A percentile compares a stretch with the other conserved stretches of the same genome.
Evolutionary conservation across 768 basidiomycete species (phyloP).

Genomic region (Lentinula sp.): DNA sequence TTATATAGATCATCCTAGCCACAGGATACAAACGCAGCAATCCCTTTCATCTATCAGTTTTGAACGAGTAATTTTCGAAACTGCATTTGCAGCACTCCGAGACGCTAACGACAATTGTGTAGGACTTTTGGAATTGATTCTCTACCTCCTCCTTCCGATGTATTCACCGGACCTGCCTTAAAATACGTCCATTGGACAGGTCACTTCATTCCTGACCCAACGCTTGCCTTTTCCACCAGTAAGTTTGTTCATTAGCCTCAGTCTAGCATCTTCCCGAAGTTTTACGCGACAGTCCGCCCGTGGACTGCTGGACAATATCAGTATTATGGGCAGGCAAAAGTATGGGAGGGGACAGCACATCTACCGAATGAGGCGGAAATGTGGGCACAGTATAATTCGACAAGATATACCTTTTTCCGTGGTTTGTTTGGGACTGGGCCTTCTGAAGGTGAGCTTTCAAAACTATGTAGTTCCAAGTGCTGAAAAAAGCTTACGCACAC

Average conservation of each 20-base stretch:
- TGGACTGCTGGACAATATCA: constrained; percentile 17
- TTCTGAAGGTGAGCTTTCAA: constrained; percentile 12
- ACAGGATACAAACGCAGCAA: constrained; percentile 25
- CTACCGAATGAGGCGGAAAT: constrained; percentile 14
- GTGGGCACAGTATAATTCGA: constrained; percentile 14
- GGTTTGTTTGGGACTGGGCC: constrained; percentile 13
- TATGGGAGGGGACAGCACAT: constrained; percentile 20
- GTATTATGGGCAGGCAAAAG: constrained; percentile 19
- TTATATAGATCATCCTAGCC: constrained; percentile 18
- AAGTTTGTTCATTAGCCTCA: not conserved
- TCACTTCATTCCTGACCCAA: constrained; percentile 27
- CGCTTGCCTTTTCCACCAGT: constrained; percentile 21
- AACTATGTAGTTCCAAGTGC: not conserved
- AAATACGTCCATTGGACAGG: constrained; percentile 19
- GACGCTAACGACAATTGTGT: not conserved
- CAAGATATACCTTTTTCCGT: constrained; percentile 11
- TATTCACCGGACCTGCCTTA: constrained; percentile 10
- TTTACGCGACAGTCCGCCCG: constrained; percentile 11
- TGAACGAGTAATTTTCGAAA: not conserved
- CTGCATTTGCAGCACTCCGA: not conserved
- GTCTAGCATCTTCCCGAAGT: not conserved
- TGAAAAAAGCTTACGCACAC: not conserved
- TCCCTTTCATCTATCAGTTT: constrained; percentile 17
- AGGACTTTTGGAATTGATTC: not conserved
- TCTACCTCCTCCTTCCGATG: constrained; percentile 5